Conservation (phyloP, 257 asterid genomes). For the Solanum ossicruentum region DNA sequence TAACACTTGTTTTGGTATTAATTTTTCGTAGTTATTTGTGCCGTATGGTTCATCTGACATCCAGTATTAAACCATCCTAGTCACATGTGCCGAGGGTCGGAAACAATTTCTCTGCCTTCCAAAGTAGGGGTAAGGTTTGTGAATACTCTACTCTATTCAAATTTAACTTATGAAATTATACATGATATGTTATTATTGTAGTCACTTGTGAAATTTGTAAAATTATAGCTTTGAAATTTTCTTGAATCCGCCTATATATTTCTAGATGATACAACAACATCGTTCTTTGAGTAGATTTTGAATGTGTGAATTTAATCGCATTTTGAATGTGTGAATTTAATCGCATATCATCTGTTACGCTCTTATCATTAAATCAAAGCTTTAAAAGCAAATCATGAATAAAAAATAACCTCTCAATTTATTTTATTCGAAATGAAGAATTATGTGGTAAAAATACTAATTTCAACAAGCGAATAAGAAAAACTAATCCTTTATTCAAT, state of each 20-base stretch:
- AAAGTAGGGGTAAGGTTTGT: neutral
- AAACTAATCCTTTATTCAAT: neutral
- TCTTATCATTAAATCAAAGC: neutral
- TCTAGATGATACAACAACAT: neutral
- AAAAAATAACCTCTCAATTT: neutral
- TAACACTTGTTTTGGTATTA: neutral
- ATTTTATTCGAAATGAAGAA: neutral
- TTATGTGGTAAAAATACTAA: neutral
- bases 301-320: neutral
- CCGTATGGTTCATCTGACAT: neutral
- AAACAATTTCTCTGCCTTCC: neutral
- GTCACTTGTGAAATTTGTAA: neutral
- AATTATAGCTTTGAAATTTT: neutral
- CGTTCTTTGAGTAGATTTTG: neutral
- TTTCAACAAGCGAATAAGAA: neutral
- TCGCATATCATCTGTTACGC: neutral
- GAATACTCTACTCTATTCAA: neutral
- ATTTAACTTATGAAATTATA: too few relatives aligned
- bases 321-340: neutral
- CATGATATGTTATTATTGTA: neutral
- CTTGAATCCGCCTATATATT: neutral
- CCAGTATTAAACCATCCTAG: neutral
- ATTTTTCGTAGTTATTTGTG: neutral
- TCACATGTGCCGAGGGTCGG: neutral
- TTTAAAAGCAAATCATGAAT: neutral